Conservation (phyloP, 768 basidiomycete genomes). For the Lactarius trivialis region DNA sequence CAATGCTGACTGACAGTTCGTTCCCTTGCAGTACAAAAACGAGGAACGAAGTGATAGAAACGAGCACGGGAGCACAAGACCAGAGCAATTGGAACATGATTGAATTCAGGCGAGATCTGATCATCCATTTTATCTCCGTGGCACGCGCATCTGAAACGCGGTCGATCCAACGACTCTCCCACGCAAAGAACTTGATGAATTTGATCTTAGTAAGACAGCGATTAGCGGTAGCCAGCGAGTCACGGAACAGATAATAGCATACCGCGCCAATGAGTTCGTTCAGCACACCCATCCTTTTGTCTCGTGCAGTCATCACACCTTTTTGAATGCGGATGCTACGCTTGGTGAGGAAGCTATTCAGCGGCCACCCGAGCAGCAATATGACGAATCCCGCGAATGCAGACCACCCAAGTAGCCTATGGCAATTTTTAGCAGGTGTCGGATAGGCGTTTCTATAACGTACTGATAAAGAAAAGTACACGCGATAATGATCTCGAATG, state of each 20-base stretch:
- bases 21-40: conserved; percentile 66
- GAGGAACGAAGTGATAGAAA: conserved; percentile 77
- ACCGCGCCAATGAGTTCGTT: conserved; percentile 72
- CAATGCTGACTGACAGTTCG: conserved; percentile 67
- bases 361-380: conserved; percentile 57
- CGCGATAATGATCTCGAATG: conserved; percentile 73
- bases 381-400: conserved; percentile 76
- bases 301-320: conserved; percentile 52
- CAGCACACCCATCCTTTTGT: conserved; percentile 71
- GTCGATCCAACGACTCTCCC: conserved; percentile 71
- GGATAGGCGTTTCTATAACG: not conserved
- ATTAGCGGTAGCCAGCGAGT: not conserved
- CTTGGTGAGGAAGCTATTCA: conserved; percentile 61
- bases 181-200: conserved; percentile 81
- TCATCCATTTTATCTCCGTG: conserved; percentile 69
- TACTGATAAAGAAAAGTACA: conserved; percentile 72
- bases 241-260: conserved; percentile 22
- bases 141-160: conserved; percentile 57
- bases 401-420: conserved; percentile 55
- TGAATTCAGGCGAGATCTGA: conserved; percentile 70
- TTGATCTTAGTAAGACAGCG: conserved; percentile 39
- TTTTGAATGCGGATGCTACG: conserved; percentile 57
- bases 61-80: conserved; percentile 68
- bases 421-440: not conserved
- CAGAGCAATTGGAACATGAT: conserved; percentile 68